Base-by-base conservation (phyloP, 1,284 basidiomycete species). In the Porogramme epimiltina region DNA sequence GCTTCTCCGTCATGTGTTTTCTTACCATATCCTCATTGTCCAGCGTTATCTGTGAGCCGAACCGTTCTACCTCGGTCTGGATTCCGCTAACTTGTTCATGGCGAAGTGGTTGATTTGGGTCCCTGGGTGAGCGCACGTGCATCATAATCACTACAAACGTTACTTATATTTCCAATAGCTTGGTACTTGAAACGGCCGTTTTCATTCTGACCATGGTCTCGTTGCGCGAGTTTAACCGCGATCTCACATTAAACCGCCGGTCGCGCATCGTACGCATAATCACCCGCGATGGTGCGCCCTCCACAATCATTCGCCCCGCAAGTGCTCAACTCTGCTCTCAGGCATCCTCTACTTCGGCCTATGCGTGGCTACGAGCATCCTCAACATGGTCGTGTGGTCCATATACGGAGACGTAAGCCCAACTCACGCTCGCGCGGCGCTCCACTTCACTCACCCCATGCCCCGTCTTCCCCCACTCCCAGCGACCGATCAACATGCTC, bases 381-480 rank as follows among this genome's bases (percentile, higher is more conserved):
- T 60, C 45, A 62, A 62, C 37, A 62, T 62, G 25, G 18, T 62
- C 11, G 45, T 60, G 3, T 62, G 60, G 59, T 49, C 50, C 4
- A 42, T 38, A 15, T 38, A 54, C 25, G 44, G 38, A 5, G 45
- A 57, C 19, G 55, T 58, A 31, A 31, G 28, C 28, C 13, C 8
- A 31, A 6, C 28, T 31, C 28, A 13, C 28, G 8, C 28, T 13
- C 28, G 28, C 28, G 8, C 28, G 28, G 6, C 28, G 28, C 8
- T 6, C n/a, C 34, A 5, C 34, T 37, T 37, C 34, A 31, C 34
- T n/a, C 34, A 5, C 34, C 28, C 28, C 28, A 15, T 31, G 28
- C 28, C 15, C 9, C 28, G 28, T 15, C 28, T 31, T 31, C 28
- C 28, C 34, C 34, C 1, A 3, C 19, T 6, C 16, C 9, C 46